Evolutionary conservation across 129 eudicot genomes (phyloP).

Genomic region (sunflower (Helianthus annuus)): DNA sequence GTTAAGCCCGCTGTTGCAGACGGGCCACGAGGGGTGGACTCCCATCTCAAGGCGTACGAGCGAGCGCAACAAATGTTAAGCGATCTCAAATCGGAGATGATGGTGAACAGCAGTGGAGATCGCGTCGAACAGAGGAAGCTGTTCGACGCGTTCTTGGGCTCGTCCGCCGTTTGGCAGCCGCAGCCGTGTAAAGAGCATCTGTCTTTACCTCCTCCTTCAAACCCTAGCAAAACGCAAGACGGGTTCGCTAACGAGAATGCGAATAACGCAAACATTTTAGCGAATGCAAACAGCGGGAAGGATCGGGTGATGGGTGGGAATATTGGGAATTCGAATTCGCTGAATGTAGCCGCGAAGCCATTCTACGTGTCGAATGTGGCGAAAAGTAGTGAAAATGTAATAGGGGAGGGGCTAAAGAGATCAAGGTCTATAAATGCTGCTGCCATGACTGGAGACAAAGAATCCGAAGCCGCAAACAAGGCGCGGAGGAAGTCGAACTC

Average conservation of each 20-base stretch:
- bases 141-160: slow-evolving; percentile 84
- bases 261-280: slow-evolving; percentile 10
- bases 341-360: slow-evolving; percentile 78
- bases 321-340: slow-evolving; percentile 49
- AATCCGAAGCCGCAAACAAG: slow-evolving; percentile 42
- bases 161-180: slow-evolving; percentile 99
- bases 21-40: slow-evolving; percentile 91
- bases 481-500: slow-evolving; percentile 50
- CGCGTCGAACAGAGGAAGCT: slow-evolving; percentile 72
- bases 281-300: slow-evolving; percentile 20
- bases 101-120: slow-evolving; percentile 72
- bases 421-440: slow-evolving; percentile 68
- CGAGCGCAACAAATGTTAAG: slow-evolving; percentile 94
- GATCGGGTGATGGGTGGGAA: slow-evolving; percentile 28
- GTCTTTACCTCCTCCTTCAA: slow-evolving; percentile 27
- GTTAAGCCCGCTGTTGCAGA: slow-evolving; percentile 87
- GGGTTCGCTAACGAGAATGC: slow-evolving; percentile 74
- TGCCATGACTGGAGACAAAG: slow-evolving; percentile 9
- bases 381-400: slow-evolving; percentile 30
- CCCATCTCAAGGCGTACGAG: slow-evolving; percentile 97
- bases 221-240: slow-evolving; percentile 32
- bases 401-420: slow-evolving; percentile 69
- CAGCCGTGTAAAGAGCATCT: slow-evolving; percentile 83
- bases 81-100: slow-evolving; percentile 86
- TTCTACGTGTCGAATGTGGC: slow-evolving; percentile 53